Evolutionary conservation across 768 basidiomycete genomes (phyloP).

Genomic region (Hydnum rufescens): DNA sequence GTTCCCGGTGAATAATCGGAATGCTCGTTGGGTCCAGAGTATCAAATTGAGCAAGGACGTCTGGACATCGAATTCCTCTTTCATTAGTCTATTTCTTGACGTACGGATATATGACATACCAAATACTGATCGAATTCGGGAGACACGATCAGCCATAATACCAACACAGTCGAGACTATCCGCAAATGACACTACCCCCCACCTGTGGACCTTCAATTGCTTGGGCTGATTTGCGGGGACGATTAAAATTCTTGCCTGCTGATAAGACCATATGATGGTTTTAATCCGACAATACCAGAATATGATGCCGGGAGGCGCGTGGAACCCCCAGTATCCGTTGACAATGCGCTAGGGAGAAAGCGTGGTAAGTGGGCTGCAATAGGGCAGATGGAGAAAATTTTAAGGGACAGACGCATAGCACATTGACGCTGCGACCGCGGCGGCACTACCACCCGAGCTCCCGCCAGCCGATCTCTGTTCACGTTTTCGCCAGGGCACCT

Average conservation of each 20-base stretch:
- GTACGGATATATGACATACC: slow-evolving; percentile 25
- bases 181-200: slow-evolving; percentile 84
- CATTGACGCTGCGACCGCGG: slow-evolving; percentile 70
- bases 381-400: not conserved
- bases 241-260: slow-evolving; percentile 38
- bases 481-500: slow-evolving; percentile 13
- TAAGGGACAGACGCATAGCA: slow-evolving; percentile 51
- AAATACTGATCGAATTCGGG: slow-evolving; percentile 34
- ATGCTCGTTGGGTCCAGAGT: slow-evolving; percentile 56
- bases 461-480: slow-evolving; percentile 62
- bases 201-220: slow-evolving; percentile 24
- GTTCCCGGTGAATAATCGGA: slow-evolving; percentile 20
- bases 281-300: slow-evolving; percentile 79
- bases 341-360: slow-evolving; percentile 43
- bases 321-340: slow-evolving; percentile 92
- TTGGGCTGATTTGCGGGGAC: not conserved
- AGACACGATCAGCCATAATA: slow-evolving; percentile 39
- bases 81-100: not conserved
- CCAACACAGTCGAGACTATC: slow-evolving; percentile 94
- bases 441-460: slow-evolving; percentile 88
- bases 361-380: not conserved
- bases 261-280: slow-evolving; percentile 85
- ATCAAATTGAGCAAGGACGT: slow-evolving; percentile 37
- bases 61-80: too few relatives aligned
- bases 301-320: slow-evolving; percentile 85